Percentiles rank a stretch among this genome's conserved stretches.
These are phyloP conservation scores for Mitragyna speciosa DNA, from an alignment of 257 asterid species.

Conservation along the genomic window DNA sequence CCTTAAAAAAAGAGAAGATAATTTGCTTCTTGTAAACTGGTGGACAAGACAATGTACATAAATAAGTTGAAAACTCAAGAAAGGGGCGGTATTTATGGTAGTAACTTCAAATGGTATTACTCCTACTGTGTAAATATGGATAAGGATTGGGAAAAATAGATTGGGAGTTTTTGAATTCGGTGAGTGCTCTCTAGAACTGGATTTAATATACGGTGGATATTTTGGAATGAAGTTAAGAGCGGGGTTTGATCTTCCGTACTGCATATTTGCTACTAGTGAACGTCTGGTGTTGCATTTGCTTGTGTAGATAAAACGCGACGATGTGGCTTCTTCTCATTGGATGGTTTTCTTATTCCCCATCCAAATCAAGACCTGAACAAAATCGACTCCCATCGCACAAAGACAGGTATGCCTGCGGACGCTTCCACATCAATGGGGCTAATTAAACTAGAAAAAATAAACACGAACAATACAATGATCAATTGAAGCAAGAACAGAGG, in stretches of 20 bases:
- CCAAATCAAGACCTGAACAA: conserved; percentile 20
- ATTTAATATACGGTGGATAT: not conserved
- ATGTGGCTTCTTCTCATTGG: conserved; percentile 61
- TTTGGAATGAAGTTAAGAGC: not conserved
- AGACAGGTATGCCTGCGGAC: conserved; percentile 6
- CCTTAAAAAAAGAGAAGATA: too few species aligned
- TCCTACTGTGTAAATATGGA: not conserved
- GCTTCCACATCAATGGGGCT: conserved; percentile 8
- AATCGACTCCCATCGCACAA: conserved; percentile 5
- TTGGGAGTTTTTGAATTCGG: not conserved
- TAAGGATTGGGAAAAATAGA: not conserved
- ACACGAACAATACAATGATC: conserved; percentile 14
- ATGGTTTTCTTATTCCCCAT: conserved; percentile 15
- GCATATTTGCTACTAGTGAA: not conserved
- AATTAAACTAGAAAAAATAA: conserved; percentile 1
- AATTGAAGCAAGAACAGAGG: conserved; percentile 18
- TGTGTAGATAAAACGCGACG: conserved; percentile 44
- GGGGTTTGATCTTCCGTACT: not conserved
- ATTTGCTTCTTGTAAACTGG: too few species aligned
- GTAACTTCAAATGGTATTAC: not conserved
- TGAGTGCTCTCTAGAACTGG: not conserved
- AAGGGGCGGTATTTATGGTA: not conserved
- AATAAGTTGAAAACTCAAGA: too few species aligned
- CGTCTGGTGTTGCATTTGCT: conserved; percentile 37
- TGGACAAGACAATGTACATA: too few species aligned